These are phyloP conservation scores for Cladophialophora immunda DNA, from an alignment of 2,329 filamentous ascomycete species.

Conservation along the genomic window DNA sequence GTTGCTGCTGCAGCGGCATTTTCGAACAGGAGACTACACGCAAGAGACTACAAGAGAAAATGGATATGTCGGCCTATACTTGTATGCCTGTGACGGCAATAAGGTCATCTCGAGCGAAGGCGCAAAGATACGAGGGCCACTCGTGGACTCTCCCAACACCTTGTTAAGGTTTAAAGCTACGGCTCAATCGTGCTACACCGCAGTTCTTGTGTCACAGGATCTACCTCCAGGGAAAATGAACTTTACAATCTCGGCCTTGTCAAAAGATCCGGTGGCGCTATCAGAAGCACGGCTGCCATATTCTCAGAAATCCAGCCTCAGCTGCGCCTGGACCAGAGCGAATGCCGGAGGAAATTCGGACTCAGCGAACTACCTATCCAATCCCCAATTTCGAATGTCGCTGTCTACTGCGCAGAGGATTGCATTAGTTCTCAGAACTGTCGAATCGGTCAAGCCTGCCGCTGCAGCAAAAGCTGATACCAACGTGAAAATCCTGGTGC, in stretches of 20 bases:
- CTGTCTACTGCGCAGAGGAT: constrained; percentile 52
- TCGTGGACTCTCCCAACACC: constrained; percentile 92
- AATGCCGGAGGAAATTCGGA: constrained; percentile 87
- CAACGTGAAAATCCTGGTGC: constrained; percentile 81
- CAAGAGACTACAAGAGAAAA: constrained; percentile 61
- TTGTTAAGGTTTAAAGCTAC: constrained; percentile 76
- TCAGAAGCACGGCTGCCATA: constrained; percentile 69
- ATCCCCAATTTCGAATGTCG: constrained; percentile 81
- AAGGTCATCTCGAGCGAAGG: constrained; percentile 78
- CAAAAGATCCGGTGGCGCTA: constrained; percentile 69
- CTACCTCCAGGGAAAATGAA: constrained; percentile 76
- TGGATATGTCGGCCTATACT: constrained; percentile 87
- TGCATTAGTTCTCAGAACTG: constrained; percentile 34
- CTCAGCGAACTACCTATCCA: constrained; percentile 78
- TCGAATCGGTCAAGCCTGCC: constrained; percentile 63
- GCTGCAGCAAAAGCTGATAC: constrained; percentile 60
- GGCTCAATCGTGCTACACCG: constrained; percentile 62
- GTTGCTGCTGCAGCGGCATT: constrained; percentile 87
- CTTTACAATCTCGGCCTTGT: constrained; percentile 89
- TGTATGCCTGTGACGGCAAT: constrained; percentile 76
- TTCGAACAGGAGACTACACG: constrained; percentile 72
- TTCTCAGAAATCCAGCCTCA: constrained; percentile 64
- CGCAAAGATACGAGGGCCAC: constrained; percentile 78
- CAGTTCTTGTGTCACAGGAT: constrained; percentile 80
- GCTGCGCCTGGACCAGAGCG: constrained; percentile 76